Evolutionary conservation across 192 early-diverging fungal genomes (phyloP).

Genomic region (Linnemannia zychae): DNA sequence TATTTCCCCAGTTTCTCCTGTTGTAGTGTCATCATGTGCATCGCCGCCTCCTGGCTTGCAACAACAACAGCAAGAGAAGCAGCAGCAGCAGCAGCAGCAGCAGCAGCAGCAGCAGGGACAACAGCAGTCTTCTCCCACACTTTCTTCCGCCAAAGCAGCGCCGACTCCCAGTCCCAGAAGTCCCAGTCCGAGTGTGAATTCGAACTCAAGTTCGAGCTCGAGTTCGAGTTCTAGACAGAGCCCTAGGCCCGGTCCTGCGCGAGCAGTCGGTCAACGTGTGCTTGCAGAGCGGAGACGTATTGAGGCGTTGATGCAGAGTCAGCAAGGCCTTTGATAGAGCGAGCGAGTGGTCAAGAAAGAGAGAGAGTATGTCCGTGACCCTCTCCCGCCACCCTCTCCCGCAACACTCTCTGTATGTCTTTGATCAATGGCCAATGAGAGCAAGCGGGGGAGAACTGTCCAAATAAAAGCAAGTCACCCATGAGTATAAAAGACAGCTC

Average conservation of each 20-base stretch:
- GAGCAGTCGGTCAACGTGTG: conserved; percentile 19
- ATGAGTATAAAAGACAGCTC: neutral
- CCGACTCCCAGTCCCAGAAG: neutral
- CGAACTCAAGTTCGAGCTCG: neutral
- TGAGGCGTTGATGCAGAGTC: conserved; percentile 1
- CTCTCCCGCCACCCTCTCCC: too few species aligned
- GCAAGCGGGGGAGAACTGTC: neutral
- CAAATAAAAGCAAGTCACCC: neutral
- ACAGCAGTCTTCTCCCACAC: neutral
- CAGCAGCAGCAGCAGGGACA: neutral
- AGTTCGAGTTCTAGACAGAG: neutral
- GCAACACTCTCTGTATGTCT: too few species aligned
- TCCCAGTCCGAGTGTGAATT: too few species aligned
- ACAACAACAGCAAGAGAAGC: neutral
- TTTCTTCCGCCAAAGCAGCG: neutral
- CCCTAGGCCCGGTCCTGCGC: neutral
- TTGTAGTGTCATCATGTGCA: neutral
- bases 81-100: neutral
- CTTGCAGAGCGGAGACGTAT: conserved; percentile 14
- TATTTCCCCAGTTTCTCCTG: neutral
- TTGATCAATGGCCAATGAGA: neutral
- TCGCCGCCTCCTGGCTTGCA: conserved; percentile 3
- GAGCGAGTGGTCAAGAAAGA: too few species aligned
- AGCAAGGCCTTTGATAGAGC: neutral
- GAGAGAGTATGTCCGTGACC: neutral